These are phyloP conservation scores for Herpotrichia juniperi DNA, from an alignment of 2,329 filamentous ascomycete species.

Conservation along the genomic window DNA sequence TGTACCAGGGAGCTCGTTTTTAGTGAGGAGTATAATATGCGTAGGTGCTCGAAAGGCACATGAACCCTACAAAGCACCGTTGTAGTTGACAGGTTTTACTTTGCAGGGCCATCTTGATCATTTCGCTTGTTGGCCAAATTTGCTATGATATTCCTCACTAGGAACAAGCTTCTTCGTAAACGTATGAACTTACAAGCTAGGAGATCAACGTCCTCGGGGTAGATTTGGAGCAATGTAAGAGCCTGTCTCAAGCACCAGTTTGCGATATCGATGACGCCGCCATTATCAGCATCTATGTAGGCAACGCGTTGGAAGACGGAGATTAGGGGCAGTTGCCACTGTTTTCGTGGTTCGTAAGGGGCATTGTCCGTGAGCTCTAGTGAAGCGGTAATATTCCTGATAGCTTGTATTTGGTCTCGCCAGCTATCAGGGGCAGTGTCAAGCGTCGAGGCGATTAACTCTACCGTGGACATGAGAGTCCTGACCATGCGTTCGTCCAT, in stretches of 20 bases:
- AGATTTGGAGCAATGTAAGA: constrained; percentile 52
- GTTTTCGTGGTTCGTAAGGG: constrained; percentile 17
- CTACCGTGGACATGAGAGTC: constrained; percentile 30
- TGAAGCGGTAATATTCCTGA: constrained; percentile 22
- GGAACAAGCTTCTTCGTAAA: too few relatives aligned
- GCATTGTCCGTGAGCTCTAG: constrained; percentile 24
- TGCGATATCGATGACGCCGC: constrained; percentile 53
- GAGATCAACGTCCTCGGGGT: constrained; percentile 51
- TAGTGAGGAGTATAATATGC: too few relatives aligned
- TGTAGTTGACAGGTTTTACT: too few relatives aligned
- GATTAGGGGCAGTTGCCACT: constrained; percentile 40
- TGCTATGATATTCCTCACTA: too few relatives aligned
- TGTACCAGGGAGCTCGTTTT: too few relatives aligned
- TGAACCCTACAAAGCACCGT: too few relatives aligned
- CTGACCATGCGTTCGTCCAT: constrained; percentile 24
- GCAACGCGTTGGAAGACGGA: constrained; percentile 57
- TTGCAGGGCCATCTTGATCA: too few relatives aligned
- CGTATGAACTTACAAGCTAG: constrained; percentile 46
- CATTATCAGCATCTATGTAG: constrained; percentile 56
- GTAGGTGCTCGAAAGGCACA: too few relatives aligned
- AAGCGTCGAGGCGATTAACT: constrained; percentile 41
- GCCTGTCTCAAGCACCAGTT: constrained; percentile 58
- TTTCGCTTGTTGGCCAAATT: too few relatives aligned
- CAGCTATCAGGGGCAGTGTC: constrained; percentile 39
- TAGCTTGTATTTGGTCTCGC: constrained; percentile 26